Percentiles rank a stretch among this genome's conserved stretches.
phyloP scores from a whole-genome alignment of 352 stramenopile genomes.

The Albugo candida region DNA sequence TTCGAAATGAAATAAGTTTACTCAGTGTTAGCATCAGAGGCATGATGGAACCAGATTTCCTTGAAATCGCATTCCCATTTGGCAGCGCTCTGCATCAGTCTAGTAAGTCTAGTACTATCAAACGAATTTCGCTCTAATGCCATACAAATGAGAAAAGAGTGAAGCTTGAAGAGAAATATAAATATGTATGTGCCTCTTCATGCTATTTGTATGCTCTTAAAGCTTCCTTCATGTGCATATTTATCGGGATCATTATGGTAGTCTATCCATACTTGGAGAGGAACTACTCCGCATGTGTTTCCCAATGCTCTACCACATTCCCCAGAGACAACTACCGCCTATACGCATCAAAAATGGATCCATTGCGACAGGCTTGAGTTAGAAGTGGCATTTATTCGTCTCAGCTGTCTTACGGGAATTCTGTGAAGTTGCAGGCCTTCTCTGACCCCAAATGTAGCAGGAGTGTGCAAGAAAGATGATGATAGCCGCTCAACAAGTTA shows the following conservation, averaged over 20 bases:
- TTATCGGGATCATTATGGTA: constrained; percentile 50
- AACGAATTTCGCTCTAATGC: constrained; percentile 58
- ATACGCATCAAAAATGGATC: no score
- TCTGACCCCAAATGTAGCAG: constrained; percentile 12
- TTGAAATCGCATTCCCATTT: constrained; percentile 79
- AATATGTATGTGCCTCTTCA: constrained; percentile 21
- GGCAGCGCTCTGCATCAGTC: constrained; percentile 77
- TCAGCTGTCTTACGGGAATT: constrained; percentile 61
- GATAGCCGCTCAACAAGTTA: constrained; percentile 34
- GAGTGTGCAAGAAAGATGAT: constrained; percentile 3
- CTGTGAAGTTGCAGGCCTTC: constrained; percentile 54
- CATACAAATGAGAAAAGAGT: constrained; percentile 7
- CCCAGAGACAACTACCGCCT: no score
- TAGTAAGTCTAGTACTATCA: constrained; percentile 59
- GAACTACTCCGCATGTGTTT: no score
- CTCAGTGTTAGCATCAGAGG: constrained; percentile 29
- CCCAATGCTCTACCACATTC: no score
- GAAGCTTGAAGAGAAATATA: background rate
- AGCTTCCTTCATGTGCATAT: constrained; percentile 70
- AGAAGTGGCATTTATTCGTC: no score
- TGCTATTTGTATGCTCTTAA: constrained; percentile 65
- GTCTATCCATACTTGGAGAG: no score
- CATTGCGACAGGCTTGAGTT: no score
- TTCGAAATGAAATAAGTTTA: constrained; percentile 13
- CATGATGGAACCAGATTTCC: constrained; percentile 30